A percentile compares a stretch with the other conserved stretches of the same genome.
phyloP scores from a whole-genome alignment of 2,329 filamentous ascomycete genomes.

The Penicillium italicum region DNA sequence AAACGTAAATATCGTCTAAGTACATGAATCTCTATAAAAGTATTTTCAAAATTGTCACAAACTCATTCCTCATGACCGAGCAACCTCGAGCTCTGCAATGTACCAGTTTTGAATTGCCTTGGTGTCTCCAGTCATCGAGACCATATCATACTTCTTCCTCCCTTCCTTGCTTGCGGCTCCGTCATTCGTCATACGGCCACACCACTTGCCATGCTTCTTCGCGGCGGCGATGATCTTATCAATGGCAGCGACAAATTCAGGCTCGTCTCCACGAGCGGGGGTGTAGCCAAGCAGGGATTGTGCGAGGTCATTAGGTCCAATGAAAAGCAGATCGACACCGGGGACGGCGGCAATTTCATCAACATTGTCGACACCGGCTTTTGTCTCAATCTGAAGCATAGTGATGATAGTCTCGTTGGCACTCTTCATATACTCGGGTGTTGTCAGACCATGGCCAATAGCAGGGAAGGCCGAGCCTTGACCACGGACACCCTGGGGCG shows the following conservation, averaged over 20 bases:
- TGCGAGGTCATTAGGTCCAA: constrained; percentile 37
- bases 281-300: constrained; percentile 57
- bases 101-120: constrained; percentile 53
- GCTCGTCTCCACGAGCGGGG: constrained; percentile 52
- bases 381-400: constrained; percentile 42
- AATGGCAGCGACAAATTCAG: constrained; percentile 59
- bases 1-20: no score
- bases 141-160: constrained; percentile 41
- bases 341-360: constrained; percentile 39
- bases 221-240: constrained; percentile 56
- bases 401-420: constrained; percentile 36
- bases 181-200: constrained; percentile 52
- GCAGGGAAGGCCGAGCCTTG: constrained; percentile 29
- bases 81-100: constrained; percentile 40
- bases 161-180: constrained; percentile 42
- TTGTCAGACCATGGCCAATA: constrained; percentile 33
- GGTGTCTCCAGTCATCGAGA: constrained; percentile 47
- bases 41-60: no score
- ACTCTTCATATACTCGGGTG: constrained; percentile 31
- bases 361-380: constrained; percentile 39
- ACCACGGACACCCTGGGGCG: constrained; percentile 29
- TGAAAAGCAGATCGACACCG: constrained; percentile 39
- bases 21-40: no score
- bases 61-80: no score
- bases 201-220: constrained; percentile 62